Conservation (phyloP, 164 flowering plant genomes). For the Stephania yunnanensis region DNA sequence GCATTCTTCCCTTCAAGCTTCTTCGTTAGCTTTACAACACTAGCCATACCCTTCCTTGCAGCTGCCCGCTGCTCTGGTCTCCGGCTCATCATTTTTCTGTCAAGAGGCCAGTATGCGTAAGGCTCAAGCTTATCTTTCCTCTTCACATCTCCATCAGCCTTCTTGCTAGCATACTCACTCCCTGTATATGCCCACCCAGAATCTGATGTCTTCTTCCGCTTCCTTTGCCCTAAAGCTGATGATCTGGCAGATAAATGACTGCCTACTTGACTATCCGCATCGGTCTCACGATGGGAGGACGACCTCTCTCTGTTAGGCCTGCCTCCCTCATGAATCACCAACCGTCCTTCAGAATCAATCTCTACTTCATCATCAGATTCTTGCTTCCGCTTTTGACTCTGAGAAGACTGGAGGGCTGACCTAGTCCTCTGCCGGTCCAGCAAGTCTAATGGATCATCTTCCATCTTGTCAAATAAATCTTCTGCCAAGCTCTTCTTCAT, state of each 20-base stretch:
- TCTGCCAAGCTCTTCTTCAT: constrained; percentile 49
- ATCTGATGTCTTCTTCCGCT: constrained; percentile 62
- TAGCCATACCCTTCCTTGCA: constrained; percentile 83
- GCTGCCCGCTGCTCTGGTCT: constrained; percentile 76
- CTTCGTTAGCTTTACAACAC: constrained; percentile 77
- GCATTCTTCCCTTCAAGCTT: constrained; percentile 84
- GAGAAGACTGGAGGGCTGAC: constrained; percentile 56
- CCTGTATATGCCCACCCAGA: constrained; percentile 89
- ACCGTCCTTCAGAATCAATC: constrained; percentile 74
- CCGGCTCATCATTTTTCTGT: constrained; percentile 89
- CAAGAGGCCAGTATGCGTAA: constrained; percentile 98
- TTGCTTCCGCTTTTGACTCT: constrained; percentile 38
- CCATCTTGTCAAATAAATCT: constrained; percentile 59
- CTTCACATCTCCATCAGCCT: constrained; percentile 87
- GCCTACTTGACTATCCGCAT: constrained; percentile 47
- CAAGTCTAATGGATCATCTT: constrained; percentile 89
- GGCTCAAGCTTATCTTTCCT: constrained; percentile 95
- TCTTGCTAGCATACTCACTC: constrained; percentile 76
- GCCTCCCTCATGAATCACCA: constrained; percentile 56
- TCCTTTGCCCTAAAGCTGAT: constrained; percentile 26
- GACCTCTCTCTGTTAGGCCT: constrained; percentile 29
- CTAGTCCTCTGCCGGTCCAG: constrained; percentile 77
- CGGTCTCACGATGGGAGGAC: constrained; percentile 34
- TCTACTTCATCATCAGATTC: constrained; percentile 75
- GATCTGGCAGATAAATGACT: constrained; percentile 34